Evolutionary conservation across 2,329 filamentous ascomycete genomes (phyloP).

Genomic region (Myrmaecium sp.): DNA sequence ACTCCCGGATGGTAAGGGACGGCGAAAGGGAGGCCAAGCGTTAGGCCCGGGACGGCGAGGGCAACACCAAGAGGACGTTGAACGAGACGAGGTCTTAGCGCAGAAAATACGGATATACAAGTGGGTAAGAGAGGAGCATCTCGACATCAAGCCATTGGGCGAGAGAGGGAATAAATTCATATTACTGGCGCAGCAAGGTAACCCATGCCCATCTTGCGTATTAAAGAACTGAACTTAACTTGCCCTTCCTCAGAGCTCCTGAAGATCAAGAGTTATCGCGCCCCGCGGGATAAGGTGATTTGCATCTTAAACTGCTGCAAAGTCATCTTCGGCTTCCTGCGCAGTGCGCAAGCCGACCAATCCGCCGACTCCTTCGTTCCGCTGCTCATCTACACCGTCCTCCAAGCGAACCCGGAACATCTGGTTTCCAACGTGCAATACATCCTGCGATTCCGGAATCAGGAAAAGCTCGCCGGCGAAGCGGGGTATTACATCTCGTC

Average conservation of each 20-base stretch:
- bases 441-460: conserved; percentile 89
- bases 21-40: conserved; percentile 36
- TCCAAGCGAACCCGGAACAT: conserved; percentile 88
- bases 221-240: conserved; percentile 10
- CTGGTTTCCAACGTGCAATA: conserved; percentile 97
- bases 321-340: conserved; percentile 89
- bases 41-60: conserved; percentile 71
- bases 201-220: not conserved
- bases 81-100: conserved; percentile 84
- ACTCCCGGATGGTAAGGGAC: conserved; percentile 45
- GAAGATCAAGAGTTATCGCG: conserved; percentile 92
- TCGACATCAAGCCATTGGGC: conserved; percentile 74
- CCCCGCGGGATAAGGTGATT: conserved; percentile 96
- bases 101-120: conserved; percentile 96
- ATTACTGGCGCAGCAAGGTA: conserved; percentile 72
- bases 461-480: conserved; percentile 94
- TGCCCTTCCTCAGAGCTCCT: conserved; percentile 47
- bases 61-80: conserved; percentile 95
- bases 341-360: conserved; percentile 82
- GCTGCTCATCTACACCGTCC: conserved; percentile 83
- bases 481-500: conserved; percentile 97
- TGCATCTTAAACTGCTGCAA: conserved; percentile 98
- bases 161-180: conserved; percentile 82
- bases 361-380: conserved; percentile 95
- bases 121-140: conserved; percentile 83